phyloP scores from a whole-genome alignment of 495 filamentous ascomycete genomes.

The Tuber brumale region DNA sequence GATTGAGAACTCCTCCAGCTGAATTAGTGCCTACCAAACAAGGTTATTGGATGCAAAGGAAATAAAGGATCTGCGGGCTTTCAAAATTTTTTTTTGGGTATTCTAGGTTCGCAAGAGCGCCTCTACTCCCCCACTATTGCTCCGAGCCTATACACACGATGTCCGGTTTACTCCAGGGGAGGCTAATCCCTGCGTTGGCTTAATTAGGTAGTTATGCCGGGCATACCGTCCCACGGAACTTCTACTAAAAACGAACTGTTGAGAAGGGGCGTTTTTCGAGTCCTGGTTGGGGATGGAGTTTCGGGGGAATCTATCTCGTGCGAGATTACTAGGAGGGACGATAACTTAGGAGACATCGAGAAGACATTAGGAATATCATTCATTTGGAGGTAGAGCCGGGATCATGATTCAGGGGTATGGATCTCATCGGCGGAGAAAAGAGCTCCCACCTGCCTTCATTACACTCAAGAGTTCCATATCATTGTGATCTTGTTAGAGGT shows the following conservation, averaged over 20 bases:
- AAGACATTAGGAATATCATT: too few relatives aligned
- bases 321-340: background rate
- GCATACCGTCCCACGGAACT: too few relatives aligned
- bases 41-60: background rate
- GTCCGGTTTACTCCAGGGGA: background rate
- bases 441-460: background rate
- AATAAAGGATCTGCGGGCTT: background rate
- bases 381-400: background rate
- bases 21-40: background rate
- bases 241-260: background rate
- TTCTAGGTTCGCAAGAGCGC: background rate
- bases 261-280: background rate
- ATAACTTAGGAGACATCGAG: too few relatives aligned
- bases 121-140: background rate
- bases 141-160: background rate
- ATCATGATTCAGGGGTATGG: background rate
- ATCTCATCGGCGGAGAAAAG: background rate
- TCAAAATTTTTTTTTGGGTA: background rate
- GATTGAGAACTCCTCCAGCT: too few relatives aligned
- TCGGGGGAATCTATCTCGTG: background rate
- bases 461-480: background rate
- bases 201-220: too few relatives aligned
- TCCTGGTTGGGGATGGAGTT: too few relatives aligned
- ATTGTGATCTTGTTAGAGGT: background rate
- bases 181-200: background rate